These are phyloP conservation scores for Naganishia liquefaciens DNA, from an alignment of 1,284 basidiomycete genomes.

Conservation along the genomic window DNA sequence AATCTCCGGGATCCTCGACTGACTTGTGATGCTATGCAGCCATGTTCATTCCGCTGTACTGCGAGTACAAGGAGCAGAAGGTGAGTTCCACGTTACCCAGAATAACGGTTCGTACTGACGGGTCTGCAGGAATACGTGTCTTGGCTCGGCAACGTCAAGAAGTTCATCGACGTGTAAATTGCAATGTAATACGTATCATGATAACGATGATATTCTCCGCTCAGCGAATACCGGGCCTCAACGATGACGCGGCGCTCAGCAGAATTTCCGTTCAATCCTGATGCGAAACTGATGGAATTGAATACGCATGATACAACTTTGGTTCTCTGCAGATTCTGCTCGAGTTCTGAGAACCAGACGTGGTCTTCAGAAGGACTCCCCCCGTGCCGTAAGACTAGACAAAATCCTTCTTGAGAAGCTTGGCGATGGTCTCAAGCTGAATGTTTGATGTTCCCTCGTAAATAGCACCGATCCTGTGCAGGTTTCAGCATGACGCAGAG, in stretches of 20 bases:
- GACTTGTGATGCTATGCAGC: constrained; percentile 46
- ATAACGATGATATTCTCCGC: too few species aligned
- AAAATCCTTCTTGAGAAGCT: constrained; percentile 79
- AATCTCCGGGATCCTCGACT: neutral
- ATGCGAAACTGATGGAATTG: too few species aligned
- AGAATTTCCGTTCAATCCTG: too few species aligned
- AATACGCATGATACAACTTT: too few species aligned
- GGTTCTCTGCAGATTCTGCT: too few species aligned
- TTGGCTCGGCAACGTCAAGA: constrained; percentile 83
- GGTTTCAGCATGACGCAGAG: constrained; percentile 20
- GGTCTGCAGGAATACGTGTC: constrained; percentile 76
- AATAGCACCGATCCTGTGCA: constrained; percentile 39
- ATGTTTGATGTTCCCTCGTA: constrained; percentile 80
- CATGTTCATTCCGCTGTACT: constrained; percentile 78
- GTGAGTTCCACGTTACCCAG: constrained; percentile 53
- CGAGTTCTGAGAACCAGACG: too few species aligned
- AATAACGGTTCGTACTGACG: neutral
- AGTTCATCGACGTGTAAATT: constrained; percentile 66
- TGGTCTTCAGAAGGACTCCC: neutral
- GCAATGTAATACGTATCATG: too few species aligned
- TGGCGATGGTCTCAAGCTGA: constrained; percentile 94
- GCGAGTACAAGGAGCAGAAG: constrained; percentile 86
- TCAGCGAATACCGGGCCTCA: too few species aligned
- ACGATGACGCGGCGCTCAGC: too few species aligned
- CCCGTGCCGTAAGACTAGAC: constrained; percentile 4